Evolutionary conservation across 257 asterid species (phyloP).

Genomic region (Prunella vulgaris): DNA sequence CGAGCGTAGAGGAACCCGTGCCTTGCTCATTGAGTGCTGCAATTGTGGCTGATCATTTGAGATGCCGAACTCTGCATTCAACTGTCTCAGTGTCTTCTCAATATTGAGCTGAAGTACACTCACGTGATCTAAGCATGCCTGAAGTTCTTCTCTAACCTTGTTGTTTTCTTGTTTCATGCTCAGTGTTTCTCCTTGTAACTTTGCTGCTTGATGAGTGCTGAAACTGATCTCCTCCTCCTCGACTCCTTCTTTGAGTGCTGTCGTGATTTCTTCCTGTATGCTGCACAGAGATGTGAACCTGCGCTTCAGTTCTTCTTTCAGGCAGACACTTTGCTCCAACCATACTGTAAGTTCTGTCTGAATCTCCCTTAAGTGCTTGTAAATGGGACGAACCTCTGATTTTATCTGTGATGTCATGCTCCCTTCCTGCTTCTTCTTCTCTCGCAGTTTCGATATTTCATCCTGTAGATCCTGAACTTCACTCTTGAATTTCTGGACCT

Average conservation of each 20-base stretch:
- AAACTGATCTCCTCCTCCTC: constrained; percentile 66
- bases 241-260: constrained; percentile 58
- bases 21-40: constrained; percentile 41
- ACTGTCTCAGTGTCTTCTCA: constrained; percentile 48
- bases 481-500: constrained; percentile 75
- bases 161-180: constrained; percentile 95
- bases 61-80: constrained; percentile 65
- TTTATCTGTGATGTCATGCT: constrained; percentile 33
- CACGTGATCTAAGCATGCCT: constrained; percentile 62
- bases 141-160: constrained; percentile 72
- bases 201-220: constrained; percentile 93
- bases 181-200: constrained; percentile 79
- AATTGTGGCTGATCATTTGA: constrained; percentile 45
- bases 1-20: constrained; percentile 54
- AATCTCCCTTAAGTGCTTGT: constrained; percentile 83
- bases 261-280: constrained; percentile 75
- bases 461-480: constrained; percentile 61
- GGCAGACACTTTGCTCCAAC: constrained; percentile 59
- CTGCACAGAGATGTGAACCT: constrained; percentile 63
- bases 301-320: constrained; percentile 65
- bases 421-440: constrained; percentile 52
- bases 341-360: constrained; percentile 69
- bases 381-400: constrained; percentile 72
- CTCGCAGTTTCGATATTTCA: constrained; percentile 52
- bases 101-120: constrained; percentile 52